Base-by-base conservation (phyloP, 495 filamentous ascomycete genomes). In the Tirmania nivea region DNA sequence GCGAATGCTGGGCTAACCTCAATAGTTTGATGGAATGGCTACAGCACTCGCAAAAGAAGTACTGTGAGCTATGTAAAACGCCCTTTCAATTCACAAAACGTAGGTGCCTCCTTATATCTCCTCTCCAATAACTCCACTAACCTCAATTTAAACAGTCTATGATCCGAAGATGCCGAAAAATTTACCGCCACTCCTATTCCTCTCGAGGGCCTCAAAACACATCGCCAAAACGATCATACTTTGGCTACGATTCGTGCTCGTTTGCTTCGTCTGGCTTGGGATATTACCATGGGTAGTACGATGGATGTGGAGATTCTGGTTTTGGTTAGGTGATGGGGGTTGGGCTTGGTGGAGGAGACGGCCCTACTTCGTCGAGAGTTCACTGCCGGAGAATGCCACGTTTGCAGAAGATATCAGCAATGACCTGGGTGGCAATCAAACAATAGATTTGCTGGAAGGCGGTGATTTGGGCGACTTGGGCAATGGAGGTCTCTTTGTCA, bases 1-100 rank as follows among this genome's bases (percentile, higher is more conserved):
- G 20, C 7, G 34, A 49, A 39, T 20, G 51, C 17, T 53, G 36
- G n/a, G 34, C 21, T 16, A n/a, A 53, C 9, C 12, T 16, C 5
- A 39, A 53, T 31, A 65, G 62, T 65, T 70, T 99, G 64, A 92
- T 96, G 76, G 86, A 95, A 70, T 99, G 90, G 90, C 71, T 99
- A 17, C 83, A 85, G 21, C 90, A 99, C 65, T 94, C 87, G 1
- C 88, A 95, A 65, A 96, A 95, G 76, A 95, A 95, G 67, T 82
- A 96, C 73, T 99, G 90, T 70, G 90, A 99, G 72, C 78, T 99
- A 14, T 99, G 90, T 78, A 96, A 96, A 67, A 99, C 92, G 19
- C 78, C 86, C 1, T 99, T 95, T 65, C 81, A 84, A 37, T 99
- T 99, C 68, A 99, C 90, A 20, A 96, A 99, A 63, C 75, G 39